Percentiles rank a stretch among this genome's conserved stretches.
Evolutionary conservation across 2,329 filamentous ascomycete genomes (phyloP).

Genomic region (Orbilia ellipsospora): DNA sequence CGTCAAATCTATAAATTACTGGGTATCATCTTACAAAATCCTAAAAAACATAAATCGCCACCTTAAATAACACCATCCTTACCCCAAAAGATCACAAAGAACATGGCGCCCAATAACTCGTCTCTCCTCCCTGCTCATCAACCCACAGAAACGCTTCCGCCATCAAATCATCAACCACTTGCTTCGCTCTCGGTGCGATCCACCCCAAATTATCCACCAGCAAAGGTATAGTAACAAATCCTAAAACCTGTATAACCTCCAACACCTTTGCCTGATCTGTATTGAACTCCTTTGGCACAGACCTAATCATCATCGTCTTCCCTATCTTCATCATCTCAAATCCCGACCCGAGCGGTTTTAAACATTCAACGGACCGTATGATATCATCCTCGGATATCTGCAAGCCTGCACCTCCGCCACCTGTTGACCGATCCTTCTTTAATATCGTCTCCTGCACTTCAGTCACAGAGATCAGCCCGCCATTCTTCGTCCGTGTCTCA

Average conservation of each 20-base stretch:
- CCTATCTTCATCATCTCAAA: slow-evolving; percentile 88
- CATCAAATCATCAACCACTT: slow-evolving; percentile 88
- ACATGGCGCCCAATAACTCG: slow-evolving; percentile 88
- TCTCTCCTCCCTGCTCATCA: slow-evolving; percentile 84
- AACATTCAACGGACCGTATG: slow-evolving; percentile 83
- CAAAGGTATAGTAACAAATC: slow-evolving; percentile 91
- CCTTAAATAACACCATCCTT: neutral
- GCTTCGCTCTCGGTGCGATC: slow-evolving; percentile 84
- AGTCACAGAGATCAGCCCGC: slow-evolving; percentile 84
- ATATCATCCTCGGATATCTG: slow-evolving; percentile 76
- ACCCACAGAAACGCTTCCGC: slow-evolving; percentile 93
- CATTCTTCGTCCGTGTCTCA: slow-evolving; percentile 87
- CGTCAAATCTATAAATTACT: neutral
- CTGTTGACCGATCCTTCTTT: slow-evolving; percentile 69
- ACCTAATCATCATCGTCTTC: slow-evolving; percentile 85
- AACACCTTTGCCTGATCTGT: slow-evolving; percentile 92
- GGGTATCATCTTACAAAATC: slow-evolving; percentile 17
- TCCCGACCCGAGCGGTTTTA: slow-evolving; percentile 86
- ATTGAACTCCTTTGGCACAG: slow-evolving; percentile 93
- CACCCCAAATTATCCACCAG: slow-evolving; percentile 85
- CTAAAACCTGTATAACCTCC: slow-evolving; percentile 76
- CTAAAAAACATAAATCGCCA: neutral
- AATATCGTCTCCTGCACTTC: slow-evolving; percentile 82
- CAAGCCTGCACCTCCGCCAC: slow-evolving; percentile 72
- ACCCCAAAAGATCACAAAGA: slow-evolving; percentile 9